Conservation (phyloP, 2,329 filamentous ascomycete genomes). For the Pseudogymnoascus sp. region DNA sequence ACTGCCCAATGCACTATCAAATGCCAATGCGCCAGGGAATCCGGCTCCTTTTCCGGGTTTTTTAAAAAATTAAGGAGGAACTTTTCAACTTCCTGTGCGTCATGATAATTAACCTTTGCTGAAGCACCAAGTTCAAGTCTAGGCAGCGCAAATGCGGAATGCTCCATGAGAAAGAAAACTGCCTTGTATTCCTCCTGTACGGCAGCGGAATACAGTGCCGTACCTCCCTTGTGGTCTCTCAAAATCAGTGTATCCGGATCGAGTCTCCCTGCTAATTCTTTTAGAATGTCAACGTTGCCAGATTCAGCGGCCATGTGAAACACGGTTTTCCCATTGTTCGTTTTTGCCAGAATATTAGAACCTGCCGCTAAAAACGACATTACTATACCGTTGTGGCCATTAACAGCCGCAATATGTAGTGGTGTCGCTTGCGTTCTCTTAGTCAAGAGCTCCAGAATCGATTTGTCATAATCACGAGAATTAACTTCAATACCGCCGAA, state of each 20-base stretch:
- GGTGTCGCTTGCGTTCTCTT: not conserved
- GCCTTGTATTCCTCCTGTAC: not conserved
- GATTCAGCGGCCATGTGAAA: slow-evolving; percentile 1
- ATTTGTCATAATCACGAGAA: not conserved
- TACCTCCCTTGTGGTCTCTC: not conserved
- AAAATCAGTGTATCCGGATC: not conserved
- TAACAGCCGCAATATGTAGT: not conserved
- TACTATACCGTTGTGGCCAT: not conserved
- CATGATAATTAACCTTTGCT: not conserved
- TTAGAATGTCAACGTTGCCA: not conserved
- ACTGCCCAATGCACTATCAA: not conserved
- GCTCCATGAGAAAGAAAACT: not conserved
- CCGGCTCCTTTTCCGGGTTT: not conserved
- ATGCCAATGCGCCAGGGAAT: not conserved
- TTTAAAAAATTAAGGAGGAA: not conserved
- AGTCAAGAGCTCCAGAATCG: not conserved
- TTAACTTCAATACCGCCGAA: not conserved
- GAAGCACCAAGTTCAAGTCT: not conserved
- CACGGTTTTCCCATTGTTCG: not conserved
- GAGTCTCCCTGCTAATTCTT: not conserved
- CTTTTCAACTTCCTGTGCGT: not conserved
- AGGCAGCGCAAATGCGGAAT: not conserved
- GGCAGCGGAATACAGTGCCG: not conserved
- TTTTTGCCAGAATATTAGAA: not conserved
- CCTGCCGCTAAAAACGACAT: not conserved